These are phyloP conservation scores for Rickenella mellea DNA, from an alignment of 768 basidiomycete genomes.

Conservation along the genomic window DNA sequence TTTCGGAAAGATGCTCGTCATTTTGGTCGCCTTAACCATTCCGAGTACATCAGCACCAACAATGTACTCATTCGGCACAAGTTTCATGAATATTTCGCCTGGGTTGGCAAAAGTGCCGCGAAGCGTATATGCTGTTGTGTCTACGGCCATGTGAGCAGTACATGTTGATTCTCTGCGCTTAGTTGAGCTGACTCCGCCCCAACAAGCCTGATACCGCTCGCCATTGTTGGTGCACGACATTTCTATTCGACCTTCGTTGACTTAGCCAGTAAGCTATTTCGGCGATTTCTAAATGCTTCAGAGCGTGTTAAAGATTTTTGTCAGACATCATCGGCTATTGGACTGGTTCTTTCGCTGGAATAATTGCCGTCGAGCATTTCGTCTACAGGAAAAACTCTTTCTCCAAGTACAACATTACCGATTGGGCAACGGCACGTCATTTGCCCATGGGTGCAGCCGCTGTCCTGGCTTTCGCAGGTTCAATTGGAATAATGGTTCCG, in stretches of 20 bases:
- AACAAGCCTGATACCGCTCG: conserved; percentile 33
- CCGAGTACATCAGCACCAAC: conserved; percentile 49
- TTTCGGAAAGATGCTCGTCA: conserved; percentile 38
- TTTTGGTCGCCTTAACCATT: conserved; percentile 42
- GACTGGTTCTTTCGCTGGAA: conserved; percentile 25
- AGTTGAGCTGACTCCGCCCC: neutral
- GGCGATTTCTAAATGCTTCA: neutral
- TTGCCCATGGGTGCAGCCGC: conserved; percentile 36
- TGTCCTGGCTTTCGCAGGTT: conserved; percentile 27
- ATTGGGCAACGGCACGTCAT: conserved; percentile 24
- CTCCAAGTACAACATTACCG: conserved; percentile 24
- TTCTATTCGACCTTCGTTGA: conserved; percentile 38
- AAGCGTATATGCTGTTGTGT: conserved; percentile 36
- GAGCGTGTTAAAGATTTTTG: conserved; percentile 1
- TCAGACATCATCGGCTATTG: conserved; percentile 38
- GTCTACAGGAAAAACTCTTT: conserved; percentile 29
- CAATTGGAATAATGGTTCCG: conserved; percentile 29
- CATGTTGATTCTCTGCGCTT: neutral
- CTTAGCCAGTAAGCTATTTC: conserved; percentile 22
- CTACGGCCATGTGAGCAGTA: conserved; percentile 30
- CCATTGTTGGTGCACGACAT: conserved; percentile 33
- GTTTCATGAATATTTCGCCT: conserved; percentile 26
- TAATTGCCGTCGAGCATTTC: conserved; percentile 34
- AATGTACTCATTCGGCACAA: conserved; percentile 46
- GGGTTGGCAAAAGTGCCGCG: conserved; percentile 29